Conservation (phyloP, 192 early-diverging fungal genomes). For the Coemansia sp. region DNA sequence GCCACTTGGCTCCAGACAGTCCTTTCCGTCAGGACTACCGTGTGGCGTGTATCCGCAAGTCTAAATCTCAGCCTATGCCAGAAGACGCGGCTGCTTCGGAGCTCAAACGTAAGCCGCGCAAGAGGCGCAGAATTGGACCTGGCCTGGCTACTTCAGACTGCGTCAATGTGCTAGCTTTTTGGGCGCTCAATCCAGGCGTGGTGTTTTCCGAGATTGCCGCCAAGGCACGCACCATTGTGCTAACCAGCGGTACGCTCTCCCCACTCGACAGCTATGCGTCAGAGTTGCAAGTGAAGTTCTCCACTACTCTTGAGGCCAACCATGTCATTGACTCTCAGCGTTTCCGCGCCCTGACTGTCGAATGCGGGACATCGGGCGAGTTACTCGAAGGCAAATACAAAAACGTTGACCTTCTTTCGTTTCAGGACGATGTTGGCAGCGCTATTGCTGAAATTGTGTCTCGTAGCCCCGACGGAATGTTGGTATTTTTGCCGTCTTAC, state of each 20-base stretch:
- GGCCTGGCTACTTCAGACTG: not conserved
- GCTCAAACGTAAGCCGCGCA: not conserved
- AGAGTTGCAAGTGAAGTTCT: slow-evolving; percentile 61
- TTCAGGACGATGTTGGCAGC: slow-evolving; percentile 61
- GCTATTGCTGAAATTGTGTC: slow-evolving; percentile 42
- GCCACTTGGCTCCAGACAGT: slow-evolving; percentile 3
- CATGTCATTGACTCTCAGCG: slow-evolving; percentile 71
- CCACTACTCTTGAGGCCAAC: slow-evolving; percentile 59
- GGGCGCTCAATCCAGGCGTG: slow-evolving; percentile 43
- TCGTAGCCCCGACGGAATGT: slow-evolving; percentile 49
- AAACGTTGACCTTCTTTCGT: slow-evolving; percentile 44
- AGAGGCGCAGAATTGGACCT: not conserved
- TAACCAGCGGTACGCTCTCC: slow-evolving; percentile 72
- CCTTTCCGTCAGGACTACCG: slow-evolving; percentile 34
- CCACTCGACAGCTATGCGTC: slow-evolving; percentile 63
- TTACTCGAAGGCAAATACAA: slow-evolving; percentile 54
- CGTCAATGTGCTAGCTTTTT: slow-evolving; percentile 44
- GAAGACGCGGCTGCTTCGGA: too few species aligned
- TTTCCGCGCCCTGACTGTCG: slow-evolving; percentile 60
- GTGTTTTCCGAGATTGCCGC: slow-evolving; percentile 48
- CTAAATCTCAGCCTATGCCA: not conserved
- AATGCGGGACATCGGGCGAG: slow-evolving; percentile 49
- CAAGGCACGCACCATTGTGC: slow-evolving; percentile 56
- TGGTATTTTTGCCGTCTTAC: slow-evolving; percentile 56
- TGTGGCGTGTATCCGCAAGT: slow-evolving; percentile 26